Evolutionary conservation across 1,284 basidiomycete genomes (phyloP).

Genomic region (Trichosporon asahii): DNA sequence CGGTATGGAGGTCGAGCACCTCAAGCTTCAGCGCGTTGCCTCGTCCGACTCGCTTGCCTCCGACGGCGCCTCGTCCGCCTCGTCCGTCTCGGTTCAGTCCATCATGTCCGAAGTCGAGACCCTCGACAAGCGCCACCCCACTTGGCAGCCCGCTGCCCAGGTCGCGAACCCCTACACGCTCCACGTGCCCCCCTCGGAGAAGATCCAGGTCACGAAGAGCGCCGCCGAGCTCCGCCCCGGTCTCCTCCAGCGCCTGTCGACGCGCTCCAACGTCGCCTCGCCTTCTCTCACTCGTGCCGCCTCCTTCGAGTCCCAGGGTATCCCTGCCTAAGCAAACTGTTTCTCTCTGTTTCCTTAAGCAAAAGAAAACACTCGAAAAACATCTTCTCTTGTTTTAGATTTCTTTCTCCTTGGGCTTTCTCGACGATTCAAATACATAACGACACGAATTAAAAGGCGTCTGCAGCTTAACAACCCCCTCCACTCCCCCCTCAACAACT

Average conservation of each 20-base stretch:
- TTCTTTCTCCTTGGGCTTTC: neutral
- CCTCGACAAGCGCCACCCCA: constrained; percentile 25
- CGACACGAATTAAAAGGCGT: neutral
- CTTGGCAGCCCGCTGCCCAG: constrained; percentile 45
- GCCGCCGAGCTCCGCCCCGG: constrained; percentile 47
- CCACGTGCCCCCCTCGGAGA: constrained; percentile 49
- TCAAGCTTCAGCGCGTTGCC: constrained; percentile 35
- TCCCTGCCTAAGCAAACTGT: neutral
- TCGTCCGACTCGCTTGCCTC: constrained; percentile 24
- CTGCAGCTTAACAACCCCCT: neutral
- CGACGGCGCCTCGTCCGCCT: constrained; percentile 37
- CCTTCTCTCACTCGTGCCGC: constrained; percentile 17
- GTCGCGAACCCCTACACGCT: constrained; percentile 37
- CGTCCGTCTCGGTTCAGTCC: constrained; percentile 37
- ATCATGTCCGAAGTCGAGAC: constrained; percentile 29
- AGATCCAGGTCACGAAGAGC: constrained; percentile 41
- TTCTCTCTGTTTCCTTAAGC: neutral
- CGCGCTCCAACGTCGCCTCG: constrained; percentile 14
- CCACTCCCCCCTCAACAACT: neutral
- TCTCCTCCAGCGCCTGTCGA: constrained; percentile 24
- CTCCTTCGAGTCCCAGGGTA: constrained; percentile 15
- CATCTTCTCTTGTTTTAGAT: neutral
- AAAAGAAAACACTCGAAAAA: neutral
- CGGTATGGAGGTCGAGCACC: constrained; percentile 64
- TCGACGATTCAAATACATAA: neutral